Conservation (phyloP, 805 yeast genomes). For the Pichia eremophila region DNA sequence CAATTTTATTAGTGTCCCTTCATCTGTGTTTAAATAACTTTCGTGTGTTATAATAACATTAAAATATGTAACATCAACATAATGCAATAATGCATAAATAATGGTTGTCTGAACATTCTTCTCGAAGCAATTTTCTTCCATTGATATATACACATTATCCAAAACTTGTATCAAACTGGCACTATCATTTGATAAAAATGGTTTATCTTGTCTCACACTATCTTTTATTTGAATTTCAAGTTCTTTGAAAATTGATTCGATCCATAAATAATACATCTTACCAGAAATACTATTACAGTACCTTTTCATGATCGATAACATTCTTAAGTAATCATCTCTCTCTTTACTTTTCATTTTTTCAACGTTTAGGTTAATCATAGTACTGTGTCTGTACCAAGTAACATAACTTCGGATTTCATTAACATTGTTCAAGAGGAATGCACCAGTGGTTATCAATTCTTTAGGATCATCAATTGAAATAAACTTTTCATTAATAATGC, state of each 20-base stretch:
- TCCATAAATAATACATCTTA: slow-evolving; percentile 9
- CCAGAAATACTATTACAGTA: slow-evolving; percentile 12
- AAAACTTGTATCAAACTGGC: slow-evolving; percentile 7
- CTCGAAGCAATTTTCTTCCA: slow-evolving; percentile 7
- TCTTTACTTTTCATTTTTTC: slow-evolving; percentile 2
- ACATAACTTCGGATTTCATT: slow-evolving; percentile 7
- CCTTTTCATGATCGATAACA: slow-evolving; percentile 10
- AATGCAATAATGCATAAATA: slow-evolving; percentile 5
- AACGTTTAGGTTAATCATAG: slow-evolving; percentile 8
- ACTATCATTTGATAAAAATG: not conserved
- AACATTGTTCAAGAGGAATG: slow-evolving; percentile 10
- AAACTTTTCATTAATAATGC: not conserved
- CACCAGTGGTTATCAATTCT: slow-evolving; percentile 4
- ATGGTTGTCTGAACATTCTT: slow-evolving; percentile 3
- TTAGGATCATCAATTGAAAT: slow-evolving; percentile 2
- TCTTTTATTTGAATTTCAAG: slow-evolving; percentile 4
- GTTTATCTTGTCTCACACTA: slow-evolving; percentile 6
- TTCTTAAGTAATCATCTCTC: slow-evolving; percentile 9
- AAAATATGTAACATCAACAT: slow-evolving; percentile 7
- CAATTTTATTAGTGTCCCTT: slow-evolving; percentile 2
- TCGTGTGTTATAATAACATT: slow-evolving; percentile 6
- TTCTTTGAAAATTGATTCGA: slow-evolving; percentile 5
- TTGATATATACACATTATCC: slow-evolving; percentile 5
- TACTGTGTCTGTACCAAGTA: slow-evolving; percentile 1
- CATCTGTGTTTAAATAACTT: slow-evolving; percentile 4